Percentiles rank a stretch among this genome's conserved stretches.
These are phyloP conservation scores for Pyrenochaeta sp. DNA, from an alignment of 2,329 filamentous ascomycete genomes.

Conservation along the genomic window DNA sequence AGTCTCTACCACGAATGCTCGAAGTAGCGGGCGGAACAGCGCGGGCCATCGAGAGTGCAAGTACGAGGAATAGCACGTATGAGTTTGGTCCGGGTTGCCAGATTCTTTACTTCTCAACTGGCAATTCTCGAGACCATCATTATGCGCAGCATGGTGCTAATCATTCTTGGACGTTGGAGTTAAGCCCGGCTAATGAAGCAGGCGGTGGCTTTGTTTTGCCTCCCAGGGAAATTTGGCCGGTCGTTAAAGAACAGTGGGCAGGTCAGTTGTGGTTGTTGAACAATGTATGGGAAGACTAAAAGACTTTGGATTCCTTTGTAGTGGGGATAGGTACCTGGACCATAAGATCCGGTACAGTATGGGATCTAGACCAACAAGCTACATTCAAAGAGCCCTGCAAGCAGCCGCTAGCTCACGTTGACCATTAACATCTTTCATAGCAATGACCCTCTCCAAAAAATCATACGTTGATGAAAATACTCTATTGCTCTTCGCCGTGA, in stretches of 20 bases:
- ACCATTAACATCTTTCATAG: too few species aligned
- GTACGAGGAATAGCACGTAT: constrained; percentile 42
- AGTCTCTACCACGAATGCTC: constrained; percentile 59
- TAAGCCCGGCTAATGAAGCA: constrained; percentile 54
- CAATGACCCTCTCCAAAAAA: too few species aligned
- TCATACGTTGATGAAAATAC: too few species aligned
- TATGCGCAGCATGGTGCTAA: constrained; percentile 51
- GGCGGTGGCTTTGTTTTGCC: constrained; percentile 59
- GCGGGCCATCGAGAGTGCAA: constrained; percentile 59
- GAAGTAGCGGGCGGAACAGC: constrained; percentile 37
- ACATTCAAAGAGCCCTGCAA: too few species aligned
- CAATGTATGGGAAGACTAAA: constrained; percentile 23
- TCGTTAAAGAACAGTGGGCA: constrained; percentile 57
- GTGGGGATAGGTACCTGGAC: too few species aligned
- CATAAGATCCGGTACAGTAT: too few species aligned
- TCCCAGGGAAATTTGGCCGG: constrained; percentile 56
- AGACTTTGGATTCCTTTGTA: too few species aligned
- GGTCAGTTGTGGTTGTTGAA: constrained; percentile 39
- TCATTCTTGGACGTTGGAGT: constrained; percentile 57
- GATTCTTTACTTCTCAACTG: constrained; percentile 66
- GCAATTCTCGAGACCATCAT: constrained; percentile 54
- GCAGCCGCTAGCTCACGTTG: too few species aligned
- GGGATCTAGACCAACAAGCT: too few species aligned
- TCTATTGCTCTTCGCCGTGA: too few species aligned
- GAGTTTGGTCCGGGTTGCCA: constrained; percentile 61